Conservation (phyloP, 148 eudicot genomes). For the Rhododendron ferrugineum region DNA sequence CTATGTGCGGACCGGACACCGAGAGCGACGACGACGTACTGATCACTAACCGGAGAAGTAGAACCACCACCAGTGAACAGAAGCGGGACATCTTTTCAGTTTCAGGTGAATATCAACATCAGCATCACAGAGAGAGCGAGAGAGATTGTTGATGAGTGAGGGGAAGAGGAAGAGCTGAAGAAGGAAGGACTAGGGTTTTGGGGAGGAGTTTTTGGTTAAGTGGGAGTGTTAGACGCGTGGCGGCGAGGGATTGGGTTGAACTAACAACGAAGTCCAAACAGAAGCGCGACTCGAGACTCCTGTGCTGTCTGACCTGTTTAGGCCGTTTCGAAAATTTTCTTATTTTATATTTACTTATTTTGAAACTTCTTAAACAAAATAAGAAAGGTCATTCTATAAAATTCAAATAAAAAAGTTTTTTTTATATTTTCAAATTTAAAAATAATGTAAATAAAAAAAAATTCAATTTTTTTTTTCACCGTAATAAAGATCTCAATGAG, state of each 20-base stretch:
- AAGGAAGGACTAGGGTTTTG: slow-evolving; percentile 6
- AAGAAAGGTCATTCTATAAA: too few species aligned
- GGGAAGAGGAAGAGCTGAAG: neutral
- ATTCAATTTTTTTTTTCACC: too few species aligned
- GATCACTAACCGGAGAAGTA: slow-evolving; percentile 9
- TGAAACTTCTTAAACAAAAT: too few species aligned
- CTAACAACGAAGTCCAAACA: neutral
- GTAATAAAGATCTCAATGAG: too few species aligned
- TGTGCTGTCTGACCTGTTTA: too few species aligned
- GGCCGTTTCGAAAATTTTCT: too few species aligned
- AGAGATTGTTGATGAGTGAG: neutral
- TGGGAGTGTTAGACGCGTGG: slow-evolving; percentile 6
- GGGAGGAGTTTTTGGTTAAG: neutral
- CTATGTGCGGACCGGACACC: slow-evolving; percentile 70
- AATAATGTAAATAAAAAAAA: too few species aligned
- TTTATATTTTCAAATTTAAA: too few species aligned
- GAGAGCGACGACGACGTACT: slow-evolving; percentile 9
- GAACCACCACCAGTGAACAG: neutral
- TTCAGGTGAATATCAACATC: neutral
- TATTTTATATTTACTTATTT: too few species aligned
- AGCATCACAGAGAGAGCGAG: neutral
- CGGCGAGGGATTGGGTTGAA: neutral
- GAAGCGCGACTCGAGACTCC: neutral
- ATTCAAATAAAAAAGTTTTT: too few species aligned
- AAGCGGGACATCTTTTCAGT: neutral